A percentile compares a stretch with the other conserved stretches of the same genome.
Evolutionary conservation across 176 grass and related monocot species (phyloP).

Genomic region (Thalia dealbata): DNA sequence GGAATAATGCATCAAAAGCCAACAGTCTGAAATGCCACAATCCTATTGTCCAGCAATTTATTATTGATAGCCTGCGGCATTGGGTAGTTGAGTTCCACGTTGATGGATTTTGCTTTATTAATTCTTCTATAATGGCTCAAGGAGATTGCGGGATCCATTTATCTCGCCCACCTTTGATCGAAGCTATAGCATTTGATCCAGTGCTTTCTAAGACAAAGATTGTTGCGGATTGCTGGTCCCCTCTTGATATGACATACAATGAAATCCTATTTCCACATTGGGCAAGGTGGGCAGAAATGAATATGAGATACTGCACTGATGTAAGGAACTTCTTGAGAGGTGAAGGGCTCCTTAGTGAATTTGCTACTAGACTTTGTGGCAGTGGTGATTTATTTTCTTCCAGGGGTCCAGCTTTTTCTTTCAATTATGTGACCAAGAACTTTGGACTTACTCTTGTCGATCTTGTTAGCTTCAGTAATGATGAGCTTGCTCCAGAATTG

Average conservation of each 20-base stretch:
- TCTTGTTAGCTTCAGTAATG: slow-evolving; percentile 67
- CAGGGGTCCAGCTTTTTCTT: slow-evolving; percentile 76
- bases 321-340: slow-evolving; percentile 73
- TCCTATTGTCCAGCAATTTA: slow-evolving; percentile 56
- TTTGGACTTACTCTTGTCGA: slow-evolving; percentile 77
- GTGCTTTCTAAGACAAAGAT: slow-evolving; percentile 83
- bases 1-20: slow-evolving; percentile 23
- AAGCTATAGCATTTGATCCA: slow-evolving; percentile 82
- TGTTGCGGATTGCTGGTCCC: slow-evolving; percentile 82
- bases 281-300: slow-evolving; percentile 89
- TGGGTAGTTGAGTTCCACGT: slow-evolving; percentile 91
- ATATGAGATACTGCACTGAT: slow-evolving; percentile 57
- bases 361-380: slow-evolving; percentile 81
- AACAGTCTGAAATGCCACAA: slow-evolving; percentile 52
- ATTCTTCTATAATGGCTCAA: slow-evolving; percentile 65
- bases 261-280: slow-evolving; percentile 86
- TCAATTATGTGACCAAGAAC: slow-evolving; percentile 83
- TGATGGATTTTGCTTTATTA: slow-evolving; percentile 88
- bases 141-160: slow-evolving; percentile 37
- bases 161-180: slow-evolving; percentile 58
- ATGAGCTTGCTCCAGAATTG: slow-evolving; percentile 47
- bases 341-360: slow-evolving; percentile 49
- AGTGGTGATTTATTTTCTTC: slow-evolving; percentile 69
- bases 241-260: slow-evolving; percentile 41
- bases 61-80: slow-evolving; percentile 89